Conservation (phyloP, 129 eudicot species). For the Flaveria trinervia region DNA sequence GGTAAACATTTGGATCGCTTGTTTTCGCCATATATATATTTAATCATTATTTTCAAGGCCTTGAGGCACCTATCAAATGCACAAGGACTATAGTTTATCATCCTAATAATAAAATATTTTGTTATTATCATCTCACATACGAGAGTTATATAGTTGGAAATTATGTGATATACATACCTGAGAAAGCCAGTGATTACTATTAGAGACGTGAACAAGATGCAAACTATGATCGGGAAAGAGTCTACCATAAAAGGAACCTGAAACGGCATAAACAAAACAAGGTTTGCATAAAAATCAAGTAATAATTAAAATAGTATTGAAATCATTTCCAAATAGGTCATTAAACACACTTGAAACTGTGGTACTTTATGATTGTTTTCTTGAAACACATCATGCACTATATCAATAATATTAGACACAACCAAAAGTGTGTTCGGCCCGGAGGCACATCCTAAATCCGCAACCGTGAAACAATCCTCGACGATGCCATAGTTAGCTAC, state of each 20-base stretch:
- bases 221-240: not conserved
- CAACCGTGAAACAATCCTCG: not conserved
- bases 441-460: conserved; percentile 1
- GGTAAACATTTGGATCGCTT: not conserved
- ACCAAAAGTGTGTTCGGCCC: not conserved
- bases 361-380: not conserved
- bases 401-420: not conserved
- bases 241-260: conserved; percentile 6
- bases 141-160: not conserved
- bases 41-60: not conserved
- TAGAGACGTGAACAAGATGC: not conserved
- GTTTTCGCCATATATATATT: conserved; percentile 4
- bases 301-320: not conserved
- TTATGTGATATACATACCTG: not conserved
- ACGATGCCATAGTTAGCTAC: not conserved
- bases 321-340: conserved; percentile 7
- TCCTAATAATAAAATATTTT: not conserved
- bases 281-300: not conserved
- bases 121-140: not conserved
- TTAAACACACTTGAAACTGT: conserved; percentile 7
- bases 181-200: not conserved
- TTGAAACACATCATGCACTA: not conserved
- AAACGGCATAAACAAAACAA: not conserved
- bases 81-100: not conserved
- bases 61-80: conserved; percentile 5